These are phyloP conservation scores for Cladophialophora exuberans DNA, from an alignment of 2,329 filamentous ascomycete genomes.

Conservation along the genomic window DNA sequence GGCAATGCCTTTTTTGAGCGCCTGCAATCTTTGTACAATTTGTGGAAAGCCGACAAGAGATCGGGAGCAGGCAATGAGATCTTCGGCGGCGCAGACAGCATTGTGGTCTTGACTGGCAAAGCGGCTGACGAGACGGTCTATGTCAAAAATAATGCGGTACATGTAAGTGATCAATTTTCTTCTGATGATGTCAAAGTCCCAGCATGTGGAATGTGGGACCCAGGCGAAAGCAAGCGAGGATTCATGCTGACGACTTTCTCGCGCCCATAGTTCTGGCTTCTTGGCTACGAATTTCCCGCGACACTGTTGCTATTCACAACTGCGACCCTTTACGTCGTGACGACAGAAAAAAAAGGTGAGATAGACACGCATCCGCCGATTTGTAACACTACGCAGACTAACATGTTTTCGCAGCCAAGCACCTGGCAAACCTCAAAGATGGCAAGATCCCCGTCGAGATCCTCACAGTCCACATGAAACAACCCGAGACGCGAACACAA, in stretches of 20 bases:
- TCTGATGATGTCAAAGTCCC: not conserved
- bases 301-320: slow-evolving; percentile 91
- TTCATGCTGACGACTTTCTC: slow-evolving; percentile 1
- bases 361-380: slow-evolving; percentile 1
- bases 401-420: slow-evolving; percentile 67
- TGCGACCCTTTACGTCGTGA: slow-evolving; percentile 88
- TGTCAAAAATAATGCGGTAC: slow-evolving; percentile 94
- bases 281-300: slow-evolving; percentile 97
- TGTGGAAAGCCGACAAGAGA: slow-evolving; percentile 97
- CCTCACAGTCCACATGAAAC: slow-evolving; percentile 80
- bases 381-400: slow-evolving; percentile 41
- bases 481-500: slow-evolving; percentile 87
- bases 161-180: slow-evolving; percentile 64
- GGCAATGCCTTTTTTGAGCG: slow-evolving; percentile 92
- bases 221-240: not conserved
- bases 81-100: slow-evolving; percentile 84
- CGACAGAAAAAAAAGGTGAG: slow-evolving; percentile 93
- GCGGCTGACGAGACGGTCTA: slow-evolving; percentile 82
- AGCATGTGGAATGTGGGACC: too few relatives aligned
- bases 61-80: slow-evolving; percentile 63
- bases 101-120: slow-evolving; percentile 92
- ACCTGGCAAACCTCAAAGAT: slow-evolving; percentile 87
- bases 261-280: slow-evolving; percentile 80
- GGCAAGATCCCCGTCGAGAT: slow-evolving; percentile 93
- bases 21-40: slow-evolving; percentile 79